phyloP scores from a whole-genome alignment of 441 rosid genomes.

The Metrosideros polymorpha region DNA sequence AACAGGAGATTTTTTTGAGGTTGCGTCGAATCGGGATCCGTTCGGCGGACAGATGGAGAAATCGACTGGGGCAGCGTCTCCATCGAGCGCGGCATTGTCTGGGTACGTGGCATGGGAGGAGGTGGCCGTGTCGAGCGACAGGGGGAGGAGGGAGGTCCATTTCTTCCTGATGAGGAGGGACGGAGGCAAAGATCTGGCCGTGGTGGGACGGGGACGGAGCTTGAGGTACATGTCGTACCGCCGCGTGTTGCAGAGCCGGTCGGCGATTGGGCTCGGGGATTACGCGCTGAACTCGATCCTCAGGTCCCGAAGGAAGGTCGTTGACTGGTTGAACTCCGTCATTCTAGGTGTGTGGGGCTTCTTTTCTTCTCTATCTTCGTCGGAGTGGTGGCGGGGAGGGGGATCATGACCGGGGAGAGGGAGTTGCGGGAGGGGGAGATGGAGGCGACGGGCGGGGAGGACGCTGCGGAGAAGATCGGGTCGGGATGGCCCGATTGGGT shows the following conservation, averaged over 20 bases:
- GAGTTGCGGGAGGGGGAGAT: too few relatives aligned
- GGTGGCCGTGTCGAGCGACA: conserved; percentile 32
- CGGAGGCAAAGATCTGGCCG: conserved; percentile 58
- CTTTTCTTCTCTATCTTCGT: background rate
- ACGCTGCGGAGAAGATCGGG: too few relatives aligned
- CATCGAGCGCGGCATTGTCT: background rate
- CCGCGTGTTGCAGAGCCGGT: conserved; percentile 25
- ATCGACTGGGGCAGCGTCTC: conserved; percentile 4
- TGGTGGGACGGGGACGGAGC: conserved; percentile 50
- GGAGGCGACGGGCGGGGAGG: too few relatives aligned
- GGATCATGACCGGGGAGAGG: too few relatives aligned
- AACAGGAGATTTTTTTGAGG: background rate
- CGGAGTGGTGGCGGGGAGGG: too few relatives aligned
- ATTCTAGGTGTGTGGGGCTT: conserved; percentile 40
- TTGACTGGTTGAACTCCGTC: conserved; percentile 52
- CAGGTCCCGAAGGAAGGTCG: conserved; percentile 44
- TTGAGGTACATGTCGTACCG: conserved; percentile 43
- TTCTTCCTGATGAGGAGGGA: conserved; percentile 52
- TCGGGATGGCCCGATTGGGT: too few relatives aligned
- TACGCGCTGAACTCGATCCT: conserved; percentile 21
- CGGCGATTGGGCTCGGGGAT: conserved; percentile 8
- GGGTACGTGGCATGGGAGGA: conserved; percentile 67
- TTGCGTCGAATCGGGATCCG: background rate
- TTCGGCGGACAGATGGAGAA: background rate
- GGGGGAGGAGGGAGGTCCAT: conserved; percentile 49